Evolutionary conservation across 257 asterid genomes (phyloP).

Genomic region (Rauvolfia tetraphylla): DNA sequence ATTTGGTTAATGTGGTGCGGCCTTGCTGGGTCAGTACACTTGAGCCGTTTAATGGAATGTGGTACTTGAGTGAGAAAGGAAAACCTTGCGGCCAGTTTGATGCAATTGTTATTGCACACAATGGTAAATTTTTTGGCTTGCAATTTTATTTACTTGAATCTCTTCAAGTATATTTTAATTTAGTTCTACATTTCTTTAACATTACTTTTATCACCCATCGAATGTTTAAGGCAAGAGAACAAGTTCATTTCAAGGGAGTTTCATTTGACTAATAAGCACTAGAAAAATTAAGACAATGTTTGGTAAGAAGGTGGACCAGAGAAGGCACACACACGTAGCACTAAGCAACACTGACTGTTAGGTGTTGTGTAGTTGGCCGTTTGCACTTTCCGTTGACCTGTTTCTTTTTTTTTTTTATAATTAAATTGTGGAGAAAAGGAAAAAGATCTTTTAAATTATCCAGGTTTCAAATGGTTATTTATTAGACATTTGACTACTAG

Average conservation of each 20-base stretch:
- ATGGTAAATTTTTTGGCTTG: conserved; percentile 43
- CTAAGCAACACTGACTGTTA: not conserved
- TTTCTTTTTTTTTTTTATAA: not conserved
- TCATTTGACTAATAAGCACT: not conserved
- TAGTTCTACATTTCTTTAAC: not conserved
- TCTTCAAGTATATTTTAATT: not conserved
- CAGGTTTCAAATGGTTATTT: too few species aligned
- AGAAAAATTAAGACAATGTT: too few species aligned
- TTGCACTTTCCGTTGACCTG: not conserved
- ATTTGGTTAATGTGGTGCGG: conserved; percentile 65
- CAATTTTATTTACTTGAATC: not conserved
- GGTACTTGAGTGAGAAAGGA: conserved; percentile 90
- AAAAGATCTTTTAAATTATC: not conserved
- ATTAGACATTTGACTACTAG: not conserved
- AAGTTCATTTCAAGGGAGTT: too few species aligned
- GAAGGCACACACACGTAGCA: not conserved
- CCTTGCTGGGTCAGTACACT: conserved; percentile 91
- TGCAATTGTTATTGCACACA: conserved; percentile 90
- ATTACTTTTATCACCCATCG: not conserved
- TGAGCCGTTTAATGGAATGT: conserved; percentile 78
- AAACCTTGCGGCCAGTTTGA: conserved; percentile 82
- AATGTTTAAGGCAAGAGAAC: too few species aligned
- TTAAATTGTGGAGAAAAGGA: not conserved
- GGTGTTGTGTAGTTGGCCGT: not conserved
- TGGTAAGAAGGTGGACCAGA: not conserved